Base-by-base conservation (phyloP, 495 filamentous ascomycete species). In the Aeminium ludgeri region DNA sequence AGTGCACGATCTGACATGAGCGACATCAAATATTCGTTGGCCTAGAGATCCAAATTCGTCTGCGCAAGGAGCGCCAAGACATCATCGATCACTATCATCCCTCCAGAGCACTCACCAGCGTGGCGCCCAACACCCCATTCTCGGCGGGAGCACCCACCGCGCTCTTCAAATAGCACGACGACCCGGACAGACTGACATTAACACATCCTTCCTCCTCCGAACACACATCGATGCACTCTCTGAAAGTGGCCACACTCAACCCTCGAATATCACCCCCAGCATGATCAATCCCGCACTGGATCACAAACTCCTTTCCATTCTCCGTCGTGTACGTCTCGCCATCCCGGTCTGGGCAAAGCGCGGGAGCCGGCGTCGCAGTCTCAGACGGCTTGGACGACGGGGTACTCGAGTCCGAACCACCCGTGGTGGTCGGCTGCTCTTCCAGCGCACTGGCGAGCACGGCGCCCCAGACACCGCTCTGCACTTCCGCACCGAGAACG, bases 231-330 rank as follows among this genome's bases (percentile, higher is more conserved):
- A 52, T 34, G 20, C 49, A 52, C 15, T 48, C 27, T 20, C 23
- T 25, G 29, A 46, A 32, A 31, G 15, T 32, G 10, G 37, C 23
- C 6, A 40, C 43, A 3, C 34, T 19, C 6, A 29, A 29, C 19
- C 31, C 25, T 13, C 11, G 10, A 35, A 53, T 18, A 20, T 53
- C 46, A n/a, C 46, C 43, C 7, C 42, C 50, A 27, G 12, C 3
- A 33, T 50, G 46, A 27, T 53, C 50, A 27, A 46, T 49, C 23
- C 36, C 42, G 37, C 50, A 50, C 34, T 50, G 36, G 34, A 48
- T 43, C 1, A 33, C 11, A 34, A 49, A 45, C 6, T 10, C 30
- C 16, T 33, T 30, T 28, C 40, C 45, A 34, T 44, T 27, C 2
- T 30, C 23, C 10, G 37, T 34, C 12, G 43, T 46, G 25, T 45